Conservation (phyloP, 768 basidiomycete species). For the Russula sp. region DNA sequence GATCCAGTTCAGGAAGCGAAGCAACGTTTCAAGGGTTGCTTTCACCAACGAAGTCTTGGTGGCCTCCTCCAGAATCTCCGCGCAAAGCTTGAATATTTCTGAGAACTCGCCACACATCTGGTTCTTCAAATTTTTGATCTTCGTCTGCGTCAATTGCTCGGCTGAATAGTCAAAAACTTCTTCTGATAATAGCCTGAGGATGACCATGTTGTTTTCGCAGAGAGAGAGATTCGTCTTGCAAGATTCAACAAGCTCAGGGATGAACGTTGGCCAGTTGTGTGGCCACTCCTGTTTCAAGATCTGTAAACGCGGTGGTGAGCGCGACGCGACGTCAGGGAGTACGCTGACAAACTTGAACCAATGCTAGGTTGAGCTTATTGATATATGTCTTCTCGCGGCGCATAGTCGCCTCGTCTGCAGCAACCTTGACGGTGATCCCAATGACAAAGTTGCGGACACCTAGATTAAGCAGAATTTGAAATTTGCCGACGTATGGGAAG, state of each 20-base stretch:
- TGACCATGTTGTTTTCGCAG: slow-evolving; percentile 99
- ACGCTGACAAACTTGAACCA: slow-evolving; percentile 71
- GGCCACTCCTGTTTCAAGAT: slow-evolving; percentile 99
- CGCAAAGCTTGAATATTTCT: slow-evolving; percentile 97
- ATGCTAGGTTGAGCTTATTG: slow-evolving; percentile 94
- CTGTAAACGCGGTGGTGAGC: slow-evolving; percentile 42
- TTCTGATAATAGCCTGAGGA: slow-evolving; percentile 93
- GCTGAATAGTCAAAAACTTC: slow-evolving; percentile 99
- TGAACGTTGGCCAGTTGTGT: slow-evolving; percentile 98
- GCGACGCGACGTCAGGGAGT: slow-evolving; percentile 10
- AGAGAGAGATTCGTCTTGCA: slow-evolving; percentile 94
- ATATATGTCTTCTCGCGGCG: slow-evolving; percentile 91
- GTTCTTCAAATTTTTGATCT: slow-evolving; percentile 96
- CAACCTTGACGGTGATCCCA: slow-evolving; percentile 86
- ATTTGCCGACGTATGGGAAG: slow-evolving; percentile 1
- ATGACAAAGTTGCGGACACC: slow-evolving; percentile 98
- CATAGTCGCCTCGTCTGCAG: slow-evolving; percentile 85
- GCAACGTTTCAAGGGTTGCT: slow-evolving; percentile 89
- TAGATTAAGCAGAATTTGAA: slow-evolving; percentile 34
- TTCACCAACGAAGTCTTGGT: slow-evolving; percentile 92
- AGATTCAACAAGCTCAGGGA: slow-evolving; percentile 93
- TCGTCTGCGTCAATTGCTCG: slow-evolving; percentile 97
- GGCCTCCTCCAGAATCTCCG: slow-evolving; percentile 96
- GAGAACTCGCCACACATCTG: slow-evolving; percentile 97
- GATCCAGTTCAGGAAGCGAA: slow-evolving; percentile 98